Percentiles rank a stretch among this genome's conserved stretches.
phyloP scores from a whole-genome alignment of 495 filamentous ascomycete species.

The Amphirosellinia nigrospora region DNA sequence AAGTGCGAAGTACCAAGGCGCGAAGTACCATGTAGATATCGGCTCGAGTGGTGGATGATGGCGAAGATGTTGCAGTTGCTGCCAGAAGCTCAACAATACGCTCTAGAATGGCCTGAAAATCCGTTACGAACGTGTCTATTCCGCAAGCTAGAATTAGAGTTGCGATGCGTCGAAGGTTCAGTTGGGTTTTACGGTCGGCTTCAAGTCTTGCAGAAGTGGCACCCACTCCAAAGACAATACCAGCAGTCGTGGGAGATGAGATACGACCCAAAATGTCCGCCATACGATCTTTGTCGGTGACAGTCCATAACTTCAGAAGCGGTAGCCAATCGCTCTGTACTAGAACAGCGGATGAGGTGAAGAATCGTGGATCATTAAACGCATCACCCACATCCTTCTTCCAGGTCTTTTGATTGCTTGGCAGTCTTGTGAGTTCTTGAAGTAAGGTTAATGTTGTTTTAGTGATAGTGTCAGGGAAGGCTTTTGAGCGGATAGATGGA shows the following conservation, averaged over 20 bases:
- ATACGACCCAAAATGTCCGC: constrained; percentile 79
- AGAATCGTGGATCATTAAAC: constrained; percentile 88
- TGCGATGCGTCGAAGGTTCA: constrained; percentile 85
- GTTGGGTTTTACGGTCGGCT: constrained; percentile 90
- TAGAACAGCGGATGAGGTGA: constrained; percentile 66
- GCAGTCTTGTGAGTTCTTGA: constrained; percentile 75
- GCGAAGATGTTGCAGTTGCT: constrained; percentile 88
- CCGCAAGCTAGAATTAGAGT: constrained; percentile 75
- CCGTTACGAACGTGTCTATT: constrained; percentile 77
- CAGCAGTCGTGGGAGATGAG: constrained; percentile 87
- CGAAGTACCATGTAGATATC: constrained; percentile 91
- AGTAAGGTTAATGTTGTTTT: constrained; percentile 72
- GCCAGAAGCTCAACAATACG: constrained; percentile 85
- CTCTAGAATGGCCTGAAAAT: constrained; percentile 74
- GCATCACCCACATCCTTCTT: constrained; percentile 91
- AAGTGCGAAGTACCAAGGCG: constrained; percentile 76
- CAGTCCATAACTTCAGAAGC: constrained; percentile 79
- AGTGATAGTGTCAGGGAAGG: constrained; percentile 86
- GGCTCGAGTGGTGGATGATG: constrained; percentile 84
- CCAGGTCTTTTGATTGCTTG: constrained; percentile 86
- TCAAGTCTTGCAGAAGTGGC: constrained; percentile 92
- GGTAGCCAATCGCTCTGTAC: constrained; percentile 80
- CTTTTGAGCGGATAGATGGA: constrained; percentile 81
- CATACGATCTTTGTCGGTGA: constrained; percentile 87
- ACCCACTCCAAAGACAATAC: constrained; percentile 96